These are phyloP conservation scores for Eragrostis curvula DNA, from an alignment of 176 grass and related monocot species.

Conservation along the genomic window DNA sequence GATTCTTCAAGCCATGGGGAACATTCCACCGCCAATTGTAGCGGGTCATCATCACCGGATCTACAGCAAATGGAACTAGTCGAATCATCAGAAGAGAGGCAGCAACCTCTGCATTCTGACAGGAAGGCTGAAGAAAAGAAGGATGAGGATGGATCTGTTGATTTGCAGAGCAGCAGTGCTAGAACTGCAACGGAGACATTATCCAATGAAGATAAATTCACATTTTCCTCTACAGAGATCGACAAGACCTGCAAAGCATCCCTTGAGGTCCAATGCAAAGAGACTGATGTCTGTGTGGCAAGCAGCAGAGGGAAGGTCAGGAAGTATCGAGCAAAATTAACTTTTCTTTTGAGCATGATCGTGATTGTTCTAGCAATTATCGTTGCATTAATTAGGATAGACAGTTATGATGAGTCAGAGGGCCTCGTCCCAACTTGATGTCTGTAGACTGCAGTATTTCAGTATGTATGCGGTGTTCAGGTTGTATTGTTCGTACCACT, in stretches of 20 bases:
- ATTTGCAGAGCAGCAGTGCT: not conserved
- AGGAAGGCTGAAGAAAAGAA: slow-evolving; percentile 45
- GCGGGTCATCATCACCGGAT: slow-evolving; percentile 2
- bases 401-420: slow-evolving; percentile 42
- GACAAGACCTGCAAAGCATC: slow-evolving; percentile 26
- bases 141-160: slow-evolving; percentile 28
- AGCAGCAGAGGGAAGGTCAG: slow-evolving; percentile 29
- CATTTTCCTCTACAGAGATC: slow-evolving; percentile 45
- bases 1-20: slow-evolving; percentile 30
- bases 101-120: slow-evolving; percentile 46
- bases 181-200: slow-evolving; percentile 38
- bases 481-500: slow-evolving; percentile 17
- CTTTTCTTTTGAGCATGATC: slow-evolving; percentile 46
- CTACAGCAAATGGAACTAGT: slow-evolving; percentile 23
- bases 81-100: slow-evolving; percentile 26
- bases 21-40: slow-evolving; percentile 9
- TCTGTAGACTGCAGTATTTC: not conserved
- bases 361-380: slow-evolving; percentile 50
- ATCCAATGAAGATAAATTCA: slow-evolving; percentile 47
- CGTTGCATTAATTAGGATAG: slow-evolving; percentile 44
- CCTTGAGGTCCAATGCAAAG: slow-evolving; percentile 33
- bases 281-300: slow-evolving; percentile 21
- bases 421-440: slow-evolving; percentile 79
- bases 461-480: not conserved
- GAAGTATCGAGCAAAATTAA: slow-evolving; percentile 27